These are phyloP conservation scores for Pseudogymnoascus sp. DNA, from an alignment of 2,329 filamentous ascomycete genomes.

Conservation along the genomic window DNA sequence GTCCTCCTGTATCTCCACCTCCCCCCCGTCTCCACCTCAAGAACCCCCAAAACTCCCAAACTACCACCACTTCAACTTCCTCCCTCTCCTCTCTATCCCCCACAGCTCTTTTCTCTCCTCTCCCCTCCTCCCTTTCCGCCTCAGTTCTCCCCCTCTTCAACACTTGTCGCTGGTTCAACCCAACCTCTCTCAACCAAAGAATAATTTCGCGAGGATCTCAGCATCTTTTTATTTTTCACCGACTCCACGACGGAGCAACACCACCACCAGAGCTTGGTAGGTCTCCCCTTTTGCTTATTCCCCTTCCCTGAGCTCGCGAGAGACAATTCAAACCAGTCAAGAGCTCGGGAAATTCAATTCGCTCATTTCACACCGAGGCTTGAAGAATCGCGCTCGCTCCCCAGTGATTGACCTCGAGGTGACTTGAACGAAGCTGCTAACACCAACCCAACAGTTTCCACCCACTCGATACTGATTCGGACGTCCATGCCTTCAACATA, in stretches of 20 bases:
- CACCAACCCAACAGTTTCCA: not conserved
- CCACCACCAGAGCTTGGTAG: not conserved
- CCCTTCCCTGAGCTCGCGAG: not conserved
- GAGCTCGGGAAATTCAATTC: not conserved
- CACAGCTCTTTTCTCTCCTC: not conserved
- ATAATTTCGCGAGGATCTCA: not conserved
- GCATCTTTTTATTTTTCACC: not conserved
- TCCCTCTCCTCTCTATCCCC: not conserved
- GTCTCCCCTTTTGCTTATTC: not conserved
- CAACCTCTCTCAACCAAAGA: not conserved
- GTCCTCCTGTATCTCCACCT: not conserved
- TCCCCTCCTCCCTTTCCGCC: not conserved
- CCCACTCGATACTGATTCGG: not conserved
- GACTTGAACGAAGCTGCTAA: not conserved
- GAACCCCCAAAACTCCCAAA: not conserved
- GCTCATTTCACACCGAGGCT: not conserved
- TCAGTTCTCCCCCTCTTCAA: not conserved
- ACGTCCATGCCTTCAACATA: constrained; percentile 11
- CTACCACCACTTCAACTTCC: not conserved
- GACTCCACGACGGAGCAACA: not conserved
- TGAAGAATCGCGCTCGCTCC: not conserved
- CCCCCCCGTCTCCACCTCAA: not conserved
- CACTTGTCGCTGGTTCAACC: not conserved
- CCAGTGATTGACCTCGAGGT: not conserved
- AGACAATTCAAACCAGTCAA: not conserved